These are phyloP conservation scores for Schizochytrium sp. DNA, from an alignment of 108 stramenopile species.

Conservation along the genomic window DNA sequence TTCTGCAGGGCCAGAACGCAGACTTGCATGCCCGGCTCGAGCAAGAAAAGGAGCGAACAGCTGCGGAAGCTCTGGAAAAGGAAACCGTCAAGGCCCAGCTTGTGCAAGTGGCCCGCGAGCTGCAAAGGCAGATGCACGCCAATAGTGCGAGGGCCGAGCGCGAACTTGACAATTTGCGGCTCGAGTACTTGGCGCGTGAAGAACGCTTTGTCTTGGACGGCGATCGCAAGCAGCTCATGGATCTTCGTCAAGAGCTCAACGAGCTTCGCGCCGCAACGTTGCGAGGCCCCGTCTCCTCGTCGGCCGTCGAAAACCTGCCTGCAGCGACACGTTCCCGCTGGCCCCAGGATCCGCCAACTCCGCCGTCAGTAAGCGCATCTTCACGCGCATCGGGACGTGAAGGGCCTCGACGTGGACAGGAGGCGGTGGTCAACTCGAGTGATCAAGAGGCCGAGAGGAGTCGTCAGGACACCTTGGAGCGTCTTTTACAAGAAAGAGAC, in stretches of 20 bases:
- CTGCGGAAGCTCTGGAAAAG: conserved; percentile 31
- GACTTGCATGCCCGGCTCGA: conserved; percentile 28
- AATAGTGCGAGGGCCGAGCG: conserved; percentile 1
- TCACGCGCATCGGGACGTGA: too few relatives aligned
- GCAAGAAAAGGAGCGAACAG: conserved; percentile 28
- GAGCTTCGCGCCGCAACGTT: conserved; percentile 8
- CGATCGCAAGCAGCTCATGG: conserved; percentile 34
- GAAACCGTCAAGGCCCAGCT: conserved; percentile 36
- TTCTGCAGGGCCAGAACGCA: conserved; percentile 32
- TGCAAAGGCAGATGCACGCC: background rate
- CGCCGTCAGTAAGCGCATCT: background rate
- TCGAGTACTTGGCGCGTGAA: conserved; percentile 43
- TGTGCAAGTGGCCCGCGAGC: conserved; percentile 20
- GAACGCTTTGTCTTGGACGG: conserved; percentile 41
- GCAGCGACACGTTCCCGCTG: background rate
- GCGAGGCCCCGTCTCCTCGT: background rate
- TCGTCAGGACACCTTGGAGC: background rate
- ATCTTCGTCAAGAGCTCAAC: conserved; percentile 36
- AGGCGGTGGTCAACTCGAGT: too few relatives aligned
- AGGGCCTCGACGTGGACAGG: too few relatives aligned
- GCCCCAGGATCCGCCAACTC: background rate
- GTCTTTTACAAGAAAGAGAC: background rate
- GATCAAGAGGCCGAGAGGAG: too few relatives aligned
- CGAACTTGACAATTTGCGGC: conserved; percentile 38
- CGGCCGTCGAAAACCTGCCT: too few relatives aligned